Base-by-base conservation (phyloP, 345 rosid species). In the Cardamine resedifolia region DNA sequence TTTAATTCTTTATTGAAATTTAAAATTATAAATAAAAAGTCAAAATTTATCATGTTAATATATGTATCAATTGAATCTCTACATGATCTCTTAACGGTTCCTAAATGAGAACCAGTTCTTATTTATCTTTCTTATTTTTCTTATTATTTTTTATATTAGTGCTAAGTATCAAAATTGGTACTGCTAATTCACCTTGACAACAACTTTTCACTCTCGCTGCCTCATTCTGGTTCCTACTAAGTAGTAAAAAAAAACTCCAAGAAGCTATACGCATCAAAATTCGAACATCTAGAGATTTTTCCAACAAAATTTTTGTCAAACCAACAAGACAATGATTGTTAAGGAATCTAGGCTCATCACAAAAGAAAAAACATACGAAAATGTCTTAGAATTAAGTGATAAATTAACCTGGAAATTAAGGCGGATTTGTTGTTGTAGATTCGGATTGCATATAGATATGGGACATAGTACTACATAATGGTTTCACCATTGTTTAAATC, bases 361-460 rank as follows among this genome's bases (percentile, higher is more conserved):
- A 39, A 55, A 4, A 27, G 30, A 27, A 27, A 27, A 27, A 27
- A 27, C 5, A 69, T 21, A 44, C 57, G 10, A 8, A 55, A 30
- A 23, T 15, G 10, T 53, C 58, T 18, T 8, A 58, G 19, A 26
- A 19, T 18, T 21, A 47, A 33, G 1, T 39, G 16, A 3, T 28
- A 34, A 4, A 33, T 12, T 86, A 69, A 90, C 96, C 90, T 88
- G 75, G 82, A 77, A 60, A 80, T 74, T 52, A 70, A 30, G 1
- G 73, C 27, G 16, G 76, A 57, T 77, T 83, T 81, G 72, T 75
- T 66, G 31, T 85, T 83, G 81, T 81, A 76, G 56, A 90, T 80
- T 66, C 88, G 92, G 28, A 88, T 80, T 50, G 90, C 96, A 0
- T 91, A 91, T 7, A 91, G 79, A 58, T 85, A 91, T 4, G 96